Base-by-base conservation (phyloP, 805 yeast genomes). In the Saccharomyces paradoxus region DNA sequence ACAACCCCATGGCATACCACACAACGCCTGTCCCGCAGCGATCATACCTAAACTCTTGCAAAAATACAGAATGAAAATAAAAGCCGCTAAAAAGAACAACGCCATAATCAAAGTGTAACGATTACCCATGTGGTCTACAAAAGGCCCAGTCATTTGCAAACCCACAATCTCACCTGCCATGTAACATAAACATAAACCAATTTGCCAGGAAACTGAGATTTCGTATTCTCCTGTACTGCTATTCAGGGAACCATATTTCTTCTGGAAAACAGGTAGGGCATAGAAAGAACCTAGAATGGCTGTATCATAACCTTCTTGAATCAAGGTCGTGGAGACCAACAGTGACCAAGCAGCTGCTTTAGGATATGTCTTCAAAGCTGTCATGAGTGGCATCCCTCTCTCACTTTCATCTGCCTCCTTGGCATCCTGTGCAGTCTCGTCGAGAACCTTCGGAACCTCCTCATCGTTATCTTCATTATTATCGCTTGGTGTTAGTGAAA, bases 241-340 rank as follows among this genome's bases (percentile, higher is more conserved):
- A n/a, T 57, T 59, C 49, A 53, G 58, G n/a, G 58, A 60, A 29
- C 82, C 83, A 56, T 71, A 79, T 72, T 71, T 51, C 61, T 62
- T 37, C 65, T 65, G n/a, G n/a, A 79, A 79, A 26, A 76, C 71
- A 4, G n/a, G 79, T 62, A 75, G 70, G 4, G 75, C 80, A 64
- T n/a, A 78, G 62, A 79, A 74, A 2, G 78, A 68, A 41, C 64
- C 59, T 52, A 78, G 66, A 50, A 78, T 63, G 53, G 68, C 70
- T 29, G 71, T 66, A 60, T 78, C 81, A 64, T 75, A 78, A 37
- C 81, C 82, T 54, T 74, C 79, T 81, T 77, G 77, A 50, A 78
- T 62, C 55, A 78, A 68, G 30, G 78, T 74, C 6, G 74, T 58
- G 8, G 79, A 71, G 50, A 78, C 64, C 46, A 77, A 64, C 26